Conservation (phyloP, 75 land plant species). For the Cunninghamia lanceolata region DNA sequence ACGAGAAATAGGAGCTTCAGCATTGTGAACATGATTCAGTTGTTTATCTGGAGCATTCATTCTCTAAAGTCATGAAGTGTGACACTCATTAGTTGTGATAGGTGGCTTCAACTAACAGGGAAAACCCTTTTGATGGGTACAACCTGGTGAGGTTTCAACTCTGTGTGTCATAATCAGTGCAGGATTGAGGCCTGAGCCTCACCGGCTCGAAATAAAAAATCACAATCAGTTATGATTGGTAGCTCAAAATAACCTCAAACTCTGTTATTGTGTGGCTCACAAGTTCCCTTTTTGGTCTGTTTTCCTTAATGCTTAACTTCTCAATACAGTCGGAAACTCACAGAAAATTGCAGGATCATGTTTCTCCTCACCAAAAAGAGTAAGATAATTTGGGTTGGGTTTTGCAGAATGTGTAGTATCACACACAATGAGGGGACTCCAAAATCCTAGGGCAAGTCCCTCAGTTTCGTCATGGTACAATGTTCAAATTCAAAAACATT, state of each 20-base stretch:
- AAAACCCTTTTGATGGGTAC: neutral
- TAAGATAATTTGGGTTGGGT: neutral
- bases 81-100: neutral
- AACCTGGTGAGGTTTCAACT: neutral
- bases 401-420: neutral
- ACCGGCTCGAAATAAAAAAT: neutral
- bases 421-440: neutral
- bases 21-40: neutral
- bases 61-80: neutral
- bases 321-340: neutral
- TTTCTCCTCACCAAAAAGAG: neutral
- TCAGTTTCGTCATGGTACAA: neutral
- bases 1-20: neutral
- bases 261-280: neutral
- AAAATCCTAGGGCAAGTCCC: neutral
- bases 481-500: neutral
- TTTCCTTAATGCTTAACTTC: neutral
- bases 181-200: neutral
- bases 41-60: neutral
- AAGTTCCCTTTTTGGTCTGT: neutral
- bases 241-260: neutral
- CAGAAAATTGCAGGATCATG: neutral
- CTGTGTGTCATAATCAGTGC: neutral
- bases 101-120: neutral
- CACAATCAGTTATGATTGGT: neutral